Percentiles rank a stretch among this genome's conserved stretches.
Evolutionary conservation across 148 eudicot species (phyloP).

Genomic region (Oxyria digyna): DNA sequence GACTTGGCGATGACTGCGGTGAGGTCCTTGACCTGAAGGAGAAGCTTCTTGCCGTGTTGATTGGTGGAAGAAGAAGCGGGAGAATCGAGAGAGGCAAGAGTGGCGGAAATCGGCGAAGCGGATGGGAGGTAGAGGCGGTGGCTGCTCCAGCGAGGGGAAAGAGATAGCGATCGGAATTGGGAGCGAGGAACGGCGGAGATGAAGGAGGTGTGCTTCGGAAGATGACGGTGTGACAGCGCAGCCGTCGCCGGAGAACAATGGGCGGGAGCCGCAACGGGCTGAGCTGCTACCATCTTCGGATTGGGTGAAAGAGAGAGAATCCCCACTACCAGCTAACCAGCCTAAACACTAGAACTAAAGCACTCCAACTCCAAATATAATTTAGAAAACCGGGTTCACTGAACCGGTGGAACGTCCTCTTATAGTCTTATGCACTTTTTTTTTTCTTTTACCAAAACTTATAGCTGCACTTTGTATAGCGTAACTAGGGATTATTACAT

Average conservation of each 20-base stretch:
- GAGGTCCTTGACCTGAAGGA: conserved; percentile 68
- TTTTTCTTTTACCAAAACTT: too few relatives aligned
- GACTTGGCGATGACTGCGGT: conserved; percentile 68
- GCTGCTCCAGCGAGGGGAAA: conserved; percentile 6
- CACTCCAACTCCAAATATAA: too few relatives aligned
- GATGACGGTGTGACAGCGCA: not conserved
- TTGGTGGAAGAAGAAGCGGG: conserved; percentile 21
- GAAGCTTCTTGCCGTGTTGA: conserved; percentile 30
- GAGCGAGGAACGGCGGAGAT: conserved; percentile 12
- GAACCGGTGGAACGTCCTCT: too few relatives aligned
- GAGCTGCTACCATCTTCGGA: conserved; percentile 8
- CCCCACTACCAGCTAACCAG: too few relatives aligned
- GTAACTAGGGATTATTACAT: too few relatives aligned
- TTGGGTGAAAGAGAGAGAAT: not conserved
- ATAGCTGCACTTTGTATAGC: too few relatives aligned
- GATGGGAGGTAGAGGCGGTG: conserved; percentile 5
- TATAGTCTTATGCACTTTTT: too few relatives aligned
- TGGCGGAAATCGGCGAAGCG: conserved; percentile 13
- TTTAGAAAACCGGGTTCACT: too few relatives aligned
- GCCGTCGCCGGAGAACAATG: conserved; percentile 8
- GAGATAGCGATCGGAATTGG: conserved; percentile 16
- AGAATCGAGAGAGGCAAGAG: conserved; percentile 39
- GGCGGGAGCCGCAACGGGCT: not conserved
- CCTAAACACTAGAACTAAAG: too few relatives aligned
- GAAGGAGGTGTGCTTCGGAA: conserved; percentile 8